Percentiles rank a stretch among this genome's conserved stretches.
Conservation (phyloP, 805 yeast genomes). For the Priceomyces carsonii region DNA sequence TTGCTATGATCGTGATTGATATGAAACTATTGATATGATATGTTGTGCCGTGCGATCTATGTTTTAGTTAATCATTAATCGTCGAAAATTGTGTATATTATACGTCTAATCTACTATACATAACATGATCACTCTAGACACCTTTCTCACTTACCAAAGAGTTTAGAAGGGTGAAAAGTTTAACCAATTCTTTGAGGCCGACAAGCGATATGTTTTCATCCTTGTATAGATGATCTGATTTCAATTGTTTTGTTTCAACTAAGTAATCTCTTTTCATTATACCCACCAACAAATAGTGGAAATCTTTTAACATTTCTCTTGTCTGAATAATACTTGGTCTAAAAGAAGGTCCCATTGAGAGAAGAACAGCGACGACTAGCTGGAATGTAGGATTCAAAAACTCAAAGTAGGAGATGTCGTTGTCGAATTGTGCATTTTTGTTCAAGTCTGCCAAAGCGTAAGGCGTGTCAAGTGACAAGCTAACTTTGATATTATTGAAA, state of each 20-base stretch:
- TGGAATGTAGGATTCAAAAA: slow-evolving; percentile 74
- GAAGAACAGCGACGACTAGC: slow-evolving; percentile 60
- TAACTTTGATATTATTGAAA: slow-evolving; percentile 37
- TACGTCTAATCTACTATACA: too few species aligned
- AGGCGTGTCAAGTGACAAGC: slow-evolving; percentile 55
- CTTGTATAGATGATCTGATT: slow-evolving; percentile 12
- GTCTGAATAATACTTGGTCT: slow-evolving; percentile 56
- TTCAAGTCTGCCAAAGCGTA: slow-evolving; percentile 26
- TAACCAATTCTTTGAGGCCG: slow-evolving; percentile 54
- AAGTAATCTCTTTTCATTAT: slow-evolving; percentile 59
- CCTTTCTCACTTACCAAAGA: slow-evolving; percentile 33
- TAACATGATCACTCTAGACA: too few species aligned
- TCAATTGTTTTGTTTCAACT: slow-evolving; percentile 21
- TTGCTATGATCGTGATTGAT: too few species aligned
- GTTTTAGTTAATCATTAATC: too few species aligned
- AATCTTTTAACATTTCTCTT: slow-evolving; percentile 49
- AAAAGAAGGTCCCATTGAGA: slow-evolving; percentile 80
- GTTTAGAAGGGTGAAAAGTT: slow-evolving; percentile 53
- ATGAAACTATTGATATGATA: too few species aligned
- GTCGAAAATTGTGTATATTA: too few species aligned
- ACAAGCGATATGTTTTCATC: slow-evolving; percentile 28
- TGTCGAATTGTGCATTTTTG: slow-evolving; percentile 10
- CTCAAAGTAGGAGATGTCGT: slow-evolving; percentile 58
- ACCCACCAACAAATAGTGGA: slow-evolving; percentile 58
- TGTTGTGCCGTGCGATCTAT: too few species aligned